Percentiles rank a stretch among this genome's conserved stretches.
Conservation (phyloP, 371 early-diverging fungal species). For the Sporodiniella umbellata region DNA sequence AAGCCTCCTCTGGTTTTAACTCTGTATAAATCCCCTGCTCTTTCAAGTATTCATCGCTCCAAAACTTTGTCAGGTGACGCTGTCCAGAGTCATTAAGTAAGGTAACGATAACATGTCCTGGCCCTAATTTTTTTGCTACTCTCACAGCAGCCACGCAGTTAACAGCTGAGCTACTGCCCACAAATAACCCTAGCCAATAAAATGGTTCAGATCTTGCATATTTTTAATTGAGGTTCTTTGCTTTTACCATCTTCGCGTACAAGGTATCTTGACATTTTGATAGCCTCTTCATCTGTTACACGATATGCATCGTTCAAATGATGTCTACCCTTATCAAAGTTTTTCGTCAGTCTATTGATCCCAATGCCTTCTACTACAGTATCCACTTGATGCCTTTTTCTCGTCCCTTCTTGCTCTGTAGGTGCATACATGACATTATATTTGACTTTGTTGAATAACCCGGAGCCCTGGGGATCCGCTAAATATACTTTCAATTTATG, state of each 20-base stretch:
- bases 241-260: slow-evolving; percentile 74
- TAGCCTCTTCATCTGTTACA: slow-evolving; percentile 89
- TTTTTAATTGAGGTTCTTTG: not conserved
- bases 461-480: slow-evolving; percentile 94
- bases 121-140: slow-evolving; percentile 67
- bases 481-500: slow-evolving; percentile 68
- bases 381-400: slow-evolving; percentile 93
- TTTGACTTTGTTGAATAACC: slow-evolving; percentile 88
- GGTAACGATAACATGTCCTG: slow-evolving; percentile 82
- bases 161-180: slow-evolving; percentile 91
- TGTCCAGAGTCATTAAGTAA: slow-evolving; percentile 82
- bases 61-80: slow-evolving; percentile 83
- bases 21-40: slow-evolving; percentile 27
- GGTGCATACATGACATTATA: slow-evolving; percentile 87
- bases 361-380: slow-evolving; percentile 96
- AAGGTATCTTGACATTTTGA: slow-evolving; percentile 87
- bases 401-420: slow-evolving; percentile 85
- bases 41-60: slow-evolving; percentile 53
- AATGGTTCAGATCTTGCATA: not conserved
- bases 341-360: slow-evolving; percentile 89
- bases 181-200: slow-evolving; percentile 61
- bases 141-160: slow-evolving; percentile 89
- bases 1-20: slow-evolving; percentile 26
- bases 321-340: slow-evolving; percentile 67
- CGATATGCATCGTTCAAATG: slow-evolving; percentile 84